Conservation (phyloP, 1,284 basidiomycete species). For the Rhizopogon parksii region DNA sequence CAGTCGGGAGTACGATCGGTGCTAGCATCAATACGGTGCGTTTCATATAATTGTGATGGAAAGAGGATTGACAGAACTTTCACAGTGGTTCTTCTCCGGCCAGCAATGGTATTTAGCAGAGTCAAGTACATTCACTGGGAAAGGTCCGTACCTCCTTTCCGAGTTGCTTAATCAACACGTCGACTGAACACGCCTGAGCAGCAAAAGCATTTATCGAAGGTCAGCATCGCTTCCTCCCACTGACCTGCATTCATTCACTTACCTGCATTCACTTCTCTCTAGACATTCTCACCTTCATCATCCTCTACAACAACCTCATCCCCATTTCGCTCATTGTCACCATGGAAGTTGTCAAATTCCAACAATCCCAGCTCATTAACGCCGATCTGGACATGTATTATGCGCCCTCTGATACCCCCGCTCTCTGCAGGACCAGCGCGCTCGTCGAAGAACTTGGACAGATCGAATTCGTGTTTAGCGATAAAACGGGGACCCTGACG, state of each 20-base stretch:
- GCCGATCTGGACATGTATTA: slow-evolving; percentile 97
- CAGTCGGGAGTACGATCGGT: slow-evolving; percentile 88
- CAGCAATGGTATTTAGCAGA: slow-evolving; percentile 82
- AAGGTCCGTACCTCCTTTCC: slow-evolving; percentile 42
- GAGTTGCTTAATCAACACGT: neutral
- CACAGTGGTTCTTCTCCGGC: slow-evolving; percentile 73
- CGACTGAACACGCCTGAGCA: slow-evolving; percentile 24
- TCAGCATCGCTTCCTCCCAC: slow-evolving; percentile 22
- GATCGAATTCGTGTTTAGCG: slow-evolving; percentile 98
- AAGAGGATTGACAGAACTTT: neutral
- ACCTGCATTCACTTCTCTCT: slow-evolving; percentile 7
- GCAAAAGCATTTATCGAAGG: slow-evolving; percentile 80
- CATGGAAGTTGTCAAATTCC: slow-evolving; percentile 99
- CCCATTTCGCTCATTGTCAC: slow-evolving; percentile 99
- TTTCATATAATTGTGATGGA: slow-evolving; percentile 1
- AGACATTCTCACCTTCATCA: slow-evolving; percentile 98
- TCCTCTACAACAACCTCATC: slow-evolving; percentile 98
- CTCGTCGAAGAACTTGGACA: slow-evolving; percentile 98
- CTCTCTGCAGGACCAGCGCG: slow-evolving; percentile 92
- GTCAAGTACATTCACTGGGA: slow-evolving; percentile 45
- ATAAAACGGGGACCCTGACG: slow-evolving; percentile 97
- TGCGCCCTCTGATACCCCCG: slow-evolving; percentile 89
- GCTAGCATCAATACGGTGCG: slow-evolving; percentile 72
- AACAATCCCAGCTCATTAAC: slow-evolving; percentile 96
- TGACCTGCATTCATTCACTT: slow-evolving; percentile 10